These are phyloP conservation scores for Tulasnella sp. DNA, from an alignment of 768 basidiomycete genomes.

Conservation along the genomic window DNA sequence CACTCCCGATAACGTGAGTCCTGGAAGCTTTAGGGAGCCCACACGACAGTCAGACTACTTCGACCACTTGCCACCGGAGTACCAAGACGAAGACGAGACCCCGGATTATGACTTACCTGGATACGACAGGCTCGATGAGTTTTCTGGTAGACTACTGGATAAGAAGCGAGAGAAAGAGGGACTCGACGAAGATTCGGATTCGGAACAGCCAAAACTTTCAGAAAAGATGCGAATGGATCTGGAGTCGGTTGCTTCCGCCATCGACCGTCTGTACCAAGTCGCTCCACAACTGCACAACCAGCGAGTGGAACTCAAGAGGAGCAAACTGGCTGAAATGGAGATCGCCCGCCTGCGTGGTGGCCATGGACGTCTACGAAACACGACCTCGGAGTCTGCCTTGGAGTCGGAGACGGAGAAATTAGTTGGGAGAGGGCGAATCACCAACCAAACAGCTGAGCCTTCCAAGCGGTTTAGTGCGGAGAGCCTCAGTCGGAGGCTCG, in stretches of 20 bases:
- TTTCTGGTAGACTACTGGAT: neutral
- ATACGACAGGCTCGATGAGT: constrained; percentile 1
- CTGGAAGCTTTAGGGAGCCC: constrained; percentile 35
- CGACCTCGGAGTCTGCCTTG: constrained; percentile 18
- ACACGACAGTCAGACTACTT: constrained; percentile 12
- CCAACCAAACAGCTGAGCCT: constrained; percentile 28
- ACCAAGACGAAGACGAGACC: constrained; percentile 34
- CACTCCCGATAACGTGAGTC: constrained; percentile 25
- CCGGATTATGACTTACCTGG: neutral
- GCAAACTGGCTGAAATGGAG: constrained; percentile 67
- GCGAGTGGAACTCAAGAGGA: constrained; percentile 75
- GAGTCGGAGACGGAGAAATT: constrained; percentile 29
- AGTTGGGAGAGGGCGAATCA: constrained; percentile 26
- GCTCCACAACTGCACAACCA: constrained; percentile 88
- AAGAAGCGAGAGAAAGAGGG: neutral
- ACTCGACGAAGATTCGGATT: neutral
- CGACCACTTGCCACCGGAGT: constrained; percentile 43
- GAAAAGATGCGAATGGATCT: constrained; percentile 85
- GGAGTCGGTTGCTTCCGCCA: constrained; percentile 76
- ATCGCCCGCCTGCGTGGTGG: constrained; percentile 43
- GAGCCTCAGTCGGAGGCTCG: neutral
- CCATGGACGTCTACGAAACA: neutral
- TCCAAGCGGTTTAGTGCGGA: constrained; percentile 4
- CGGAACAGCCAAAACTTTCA: neutral
- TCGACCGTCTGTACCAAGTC: constrained; percentile 77